phyloP scores from a whole-genome alignment of 805 yeast genomes.

The Lachancea lanzarotensis region DNA sequence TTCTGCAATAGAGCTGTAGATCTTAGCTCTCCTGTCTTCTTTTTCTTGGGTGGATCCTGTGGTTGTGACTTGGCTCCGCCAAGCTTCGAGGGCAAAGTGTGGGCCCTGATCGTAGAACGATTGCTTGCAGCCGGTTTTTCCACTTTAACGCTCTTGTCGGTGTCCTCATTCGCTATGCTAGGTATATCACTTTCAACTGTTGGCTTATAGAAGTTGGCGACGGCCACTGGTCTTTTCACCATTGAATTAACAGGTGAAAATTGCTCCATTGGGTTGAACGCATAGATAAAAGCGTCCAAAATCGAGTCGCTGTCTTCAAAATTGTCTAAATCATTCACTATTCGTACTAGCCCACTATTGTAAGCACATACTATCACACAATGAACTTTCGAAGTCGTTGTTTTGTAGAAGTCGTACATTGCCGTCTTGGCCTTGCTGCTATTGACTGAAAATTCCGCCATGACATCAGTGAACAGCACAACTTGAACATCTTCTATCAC shows the following conservation, averaged over 20 bases:
- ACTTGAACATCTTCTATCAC: conserved; percentile 24
- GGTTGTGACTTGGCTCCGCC: background rate
- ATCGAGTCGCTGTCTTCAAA: conserved; percentile 15
- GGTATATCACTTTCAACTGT: background rate
- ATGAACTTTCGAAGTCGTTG: conserved; percentile 22
- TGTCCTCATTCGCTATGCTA: conserved; percentile 5
- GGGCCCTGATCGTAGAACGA: background rate
- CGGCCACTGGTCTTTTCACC: conserved; percentile 4
- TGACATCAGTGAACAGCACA: conserved; percentile 27
- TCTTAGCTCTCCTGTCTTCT: conserved; percentile 18
- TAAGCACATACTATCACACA: conserved; percentile 25
- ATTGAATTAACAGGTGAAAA: conserved; percentile 4
- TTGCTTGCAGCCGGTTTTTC: conserved; percentile 2
- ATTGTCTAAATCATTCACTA: conserved; percentile 18
- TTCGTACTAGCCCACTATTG: conserved; percentile 16
- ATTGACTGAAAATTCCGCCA: conserved; percentile 19
- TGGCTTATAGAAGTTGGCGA: conserved; percentile 4
- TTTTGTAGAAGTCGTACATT: conserved; percentile 27
- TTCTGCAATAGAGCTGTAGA: conserved; percentile 29
- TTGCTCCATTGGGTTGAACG: conserved; percentile 27
- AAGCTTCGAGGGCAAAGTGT: conserved; percentile 3
- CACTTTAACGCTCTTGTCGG: background rate
- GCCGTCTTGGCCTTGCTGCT: conserved; percentile 24
- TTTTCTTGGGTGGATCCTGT: background rate
- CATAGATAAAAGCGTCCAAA: conserved; percentile 30